Conservation (phyloP, 352 stramenopile genomes). For the Aphanomyces cochlioides region DNA sequence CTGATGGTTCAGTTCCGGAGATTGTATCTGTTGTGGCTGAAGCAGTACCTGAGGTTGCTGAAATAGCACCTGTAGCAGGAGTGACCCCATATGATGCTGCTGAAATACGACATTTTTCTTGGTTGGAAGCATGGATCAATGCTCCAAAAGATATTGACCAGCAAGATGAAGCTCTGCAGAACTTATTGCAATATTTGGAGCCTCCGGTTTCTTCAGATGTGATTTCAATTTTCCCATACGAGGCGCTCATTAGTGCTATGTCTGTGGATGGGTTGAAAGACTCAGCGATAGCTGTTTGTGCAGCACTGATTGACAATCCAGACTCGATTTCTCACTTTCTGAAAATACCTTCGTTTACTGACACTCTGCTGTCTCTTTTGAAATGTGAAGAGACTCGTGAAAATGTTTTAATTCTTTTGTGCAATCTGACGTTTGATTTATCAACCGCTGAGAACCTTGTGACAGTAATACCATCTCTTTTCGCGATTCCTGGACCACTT, state of each 20-base stretch:
- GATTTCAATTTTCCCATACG: not conserved
- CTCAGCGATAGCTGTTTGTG: not conserved
- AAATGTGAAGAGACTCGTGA: not conserved
- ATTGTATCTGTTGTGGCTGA: not conserved
- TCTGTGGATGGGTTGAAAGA: not conserved
- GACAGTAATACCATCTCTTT: not conserved
- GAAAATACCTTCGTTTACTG: not conserved
- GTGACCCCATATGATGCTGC: not conserved
- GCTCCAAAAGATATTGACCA: not conserved
- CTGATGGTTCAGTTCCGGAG: not conserved
- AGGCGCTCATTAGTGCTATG: not conserved
- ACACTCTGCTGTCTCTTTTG: not conserved
- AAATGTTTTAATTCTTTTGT: not conserved
- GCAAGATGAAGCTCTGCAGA: not conserved
- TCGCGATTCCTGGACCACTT: not conserved
- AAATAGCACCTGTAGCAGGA: not conserved
- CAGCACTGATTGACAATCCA: not conserved
- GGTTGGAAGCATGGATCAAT: not conserved
- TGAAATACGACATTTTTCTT: not conserved
- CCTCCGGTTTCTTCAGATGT: not conserved
- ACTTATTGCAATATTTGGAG: slow-evolving; percentile 2
- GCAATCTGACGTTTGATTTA: slow-evolving; percentile 5
- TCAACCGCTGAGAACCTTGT: not conserved
- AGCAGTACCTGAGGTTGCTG: not conserved
- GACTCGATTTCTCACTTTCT: not conserved